Evolutionary conservation across 495 filamentous ascomycete genomes (phyloP).

Genomic region (Aspergillus ostianus): DNA sequence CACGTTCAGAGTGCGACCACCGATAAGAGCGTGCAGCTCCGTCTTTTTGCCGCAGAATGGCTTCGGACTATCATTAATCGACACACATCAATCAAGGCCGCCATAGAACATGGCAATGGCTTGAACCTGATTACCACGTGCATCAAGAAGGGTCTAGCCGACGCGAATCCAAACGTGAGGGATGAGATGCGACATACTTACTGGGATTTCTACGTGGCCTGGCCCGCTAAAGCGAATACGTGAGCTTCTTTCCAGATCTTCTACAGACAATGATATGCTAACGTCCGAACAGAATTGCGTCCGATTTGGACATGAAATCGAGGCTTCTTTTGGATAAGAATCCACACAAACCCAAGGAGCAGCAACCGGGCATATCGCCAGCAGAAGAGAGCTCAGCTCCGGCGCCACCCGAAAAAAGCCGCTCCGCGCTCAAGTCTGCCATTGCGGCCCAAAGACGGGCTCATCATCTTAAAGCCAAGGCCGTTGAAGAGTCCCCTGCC

Average conservation of each 20-base stretch:
- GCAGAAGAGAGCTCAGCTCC: constrained; percentile 66
- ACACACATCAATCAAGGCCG: constrained; percentile 72
- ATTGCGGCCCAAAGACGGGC: not conserved
- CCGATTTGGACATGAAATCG: constrained; percentile 56
- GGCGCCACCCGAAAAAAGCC: constrained; percentile 70
- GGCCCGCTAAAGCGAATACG: constrained; percentile 74
- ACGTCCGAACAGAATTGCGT: constrained; percentile 61
- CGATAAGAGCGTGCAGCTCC: constrained; percentile 88
- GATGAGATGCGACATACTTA: constrained; percentile 80
- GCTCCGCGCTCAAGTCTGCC: not conserved
- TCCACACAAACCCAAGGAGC: not conserved
- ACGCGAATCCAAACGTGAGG: constrained; percentile 84
- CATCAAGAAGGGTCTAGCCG: constrained; percentile 78
- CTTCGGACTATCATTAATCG: constrained; percentile 75
- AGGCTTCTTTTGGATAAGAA: not conserved
- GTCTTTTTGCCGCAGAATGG: constrained; percentile 79
- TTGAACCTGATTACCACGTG: constrained; percentile 81
- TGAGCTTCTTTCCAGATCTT: constrained; percentile 38
- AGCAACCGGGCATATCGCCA: constrained; percentile 33
- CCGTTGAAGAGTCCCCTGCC: not conserved
- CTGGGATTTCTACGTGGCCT: constrained; percentile 75
- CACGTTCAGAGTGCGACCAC: constrained; percentile 76
- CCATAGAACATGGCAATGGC: constrained; percentile 79
- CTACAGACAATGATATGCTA: constrained; percentile 20
- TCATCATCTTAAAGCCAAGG: not conserved